Conservation (phyloP, 2,329 filamentous ascomycete genomes). For the Colletotrichum tofieldiae region DNA sequence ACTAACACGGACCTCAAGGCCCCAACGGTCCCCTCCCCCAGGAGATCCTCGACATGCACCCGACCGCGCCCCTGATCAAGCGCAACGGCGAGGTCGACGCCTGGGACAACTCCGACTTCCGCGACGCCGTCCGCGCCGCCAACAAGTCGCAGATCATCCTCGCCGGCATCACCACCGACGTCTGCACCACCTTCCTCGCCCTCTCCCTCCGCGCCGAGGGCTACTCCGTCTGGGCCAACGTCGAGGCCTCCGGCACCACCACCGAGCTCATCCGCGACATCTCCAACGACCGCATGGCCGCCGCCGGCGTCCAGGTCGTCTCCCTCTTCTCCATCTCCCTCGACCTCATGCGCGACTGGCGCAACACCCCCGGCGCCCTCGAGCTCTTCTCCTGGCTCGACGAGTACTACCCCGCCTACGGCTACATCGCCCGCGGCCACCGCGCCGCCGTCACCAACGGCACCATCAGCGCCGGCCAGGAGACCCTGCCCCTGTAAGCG, state of each 20-base stretch:
- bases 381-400: slow-evolving; percentile 77
- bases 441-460: slow-evolving; percentile 73
- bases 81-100: slow-evolving; percentile 83
- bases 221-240: slow-evolving; percentile 82
- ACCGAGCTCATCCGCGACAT: slow-evolving; percentile 73
- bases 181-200: slow-evolving; percentile 82
- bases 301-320: slow-evolving; percentile 76
- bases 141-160: slow-evolving; percentile 80
- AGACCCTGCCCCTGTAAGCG: slow-evolving; percentile 38
- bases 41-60: slow-evolving; percentile 79
- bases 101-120: slow-evolving; percentile 82
- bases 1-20: slow-evolving; percentile 56
- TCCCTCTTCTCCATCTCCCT: slow-evolving; percentile 75
- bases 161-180: slow-evolving; percentile 81
- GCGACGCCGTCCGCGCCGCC: slow-evolving; percentile 74
- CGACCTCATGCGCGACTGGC: slow-evolving; percentile 82
- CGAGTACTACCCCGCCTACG: slow-evolving; percentile 76
- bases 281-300: slow-evolving; percentile 77
- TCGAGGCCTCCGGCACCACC: slow-evolving; percentile 80
- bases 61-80: slow-evolving; percentile 75
- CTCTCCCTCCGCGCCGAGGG: slow-evolving; percentile 80
- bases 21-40: slow-evolving; percentile 81
- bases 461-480: slow-evolving; percentile 71
- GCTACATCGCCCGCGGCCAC: slow-evolving; percentile 74
- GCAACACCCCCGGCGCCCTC: slow-evolving; percentile 65